Evolutionary conservation across 805 yeast genomes (phyloP), one percentile per base, ranked within the genome.

Genomic region (Debaryomyces prosopidis): DNA sequence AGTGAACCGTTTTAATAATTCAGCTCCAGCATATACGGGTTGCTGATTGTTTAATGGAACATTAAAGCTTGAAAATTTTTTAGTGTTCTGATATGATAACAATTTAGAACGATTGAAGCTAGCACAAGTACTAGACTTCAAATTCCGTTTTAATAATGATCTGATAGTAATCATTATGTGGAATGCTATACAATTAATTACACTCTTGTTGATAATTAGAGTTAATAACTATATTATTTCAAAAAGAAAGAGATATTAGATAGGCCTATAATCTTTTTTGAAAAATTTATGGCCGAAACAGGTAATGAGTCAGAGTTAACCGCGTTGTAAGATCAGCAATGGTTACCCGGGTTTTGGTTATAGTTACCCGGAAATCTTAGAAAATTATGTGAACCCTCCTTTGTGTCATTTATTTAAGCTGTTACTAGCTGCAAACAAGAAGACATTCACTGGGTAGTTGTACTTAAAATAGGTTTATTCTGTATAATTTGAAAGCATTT

Each of bases 1-100:
- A 18, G 70, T 71, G 63, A 82, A 81, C 5, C 76, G 71, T 34
- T 78, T 73, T 47, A 84, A 66, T 44, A 84, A 74, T 19, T 81
- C 80, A 26, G 82, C 84, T 40, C 89, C 89, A 26, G 82, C 84
- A 59, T 84, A 84, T 3, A 73, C 51, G 11, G 70, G 65, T 45
- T 47, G 42, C 18, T 20, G 39, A 31, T 28, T 36, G 9, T 35
- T 39, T 10, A 36, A 27, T 17, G 16, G 16, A 14, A 12, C 23
- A 17, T 35, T 30, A 12, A 37, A 17, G 14, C 18, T 42, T 26
- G 50, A 49, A 39, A 46, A 46, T n/a, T 38, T 35, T 44, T 40
- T 47, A 18, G 26, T 15, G 16, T 43, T 30, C 6, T 30, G 16
- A 7, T 12, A 12, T 12, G 33, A 30, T 23, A 23, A 23, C 30